Base-by-base conservation (phyloP, 495 filamentous ascomycete species). In the Clohesyomyces aquaticus region DNA sequence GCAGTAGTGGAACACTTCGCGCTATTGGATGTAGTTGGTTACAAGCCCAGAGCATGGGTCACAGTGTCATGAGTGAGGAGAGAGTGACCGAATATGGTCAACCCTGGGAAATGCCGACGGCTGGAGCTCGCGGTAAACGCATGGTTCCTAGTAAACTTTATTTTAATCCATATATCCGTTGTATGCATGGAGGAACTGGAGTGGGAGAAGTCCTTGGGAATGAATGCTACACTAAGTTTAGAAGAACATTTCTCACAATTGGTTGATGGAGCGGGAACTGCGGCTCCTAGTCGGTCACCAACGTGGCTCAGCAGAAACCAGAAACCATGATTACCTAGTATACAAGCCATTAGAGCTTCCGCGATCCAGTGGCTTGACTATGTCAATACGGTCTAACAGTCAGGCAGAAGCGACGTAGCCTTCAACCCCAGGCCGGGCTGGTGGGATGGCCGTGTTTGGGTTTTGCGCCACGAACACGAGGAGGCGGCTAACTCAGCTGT, bases 1-100 rank as follows among this genome's bases (percentile, higher is more conserved):
- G 43, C 60, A 56, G 51, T 63, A 49, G 52, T 49, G 32, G n/a
- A 21, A 18, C 16, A 21, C 19, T 58, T 46, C 22, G 43, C 51
- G 29, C 61, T 64, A 64, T 64, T 52, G 61, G 32, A 64, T 58
- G 61, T 46, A 55, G 53, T 18, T 28, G 52, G n/a, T 35, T 41
- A 38, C 41, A 49, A 56, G 12, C 27, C 42, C 18, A n/a, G 46
- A 42, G n/a, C 46, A 28, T 19, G 25, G 46, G 29, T 35, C 46
- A 52, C 19, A 18, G 19, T 43, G 26, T 55, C 10, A 19, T 55
- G 52, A 55, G 16, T 16, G 25, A 22, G 10, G 28, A n/a, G 52
- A 25, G 29, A 42, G 6, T 2, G 51, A 6, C 2, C 19, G 18
- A 22, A 21, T 28, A 12, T 58, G 2, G 16, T 28, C 4, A 26